Conservation (phyloP, 83 land plant genomes). For the Picea mariana region DNA sequence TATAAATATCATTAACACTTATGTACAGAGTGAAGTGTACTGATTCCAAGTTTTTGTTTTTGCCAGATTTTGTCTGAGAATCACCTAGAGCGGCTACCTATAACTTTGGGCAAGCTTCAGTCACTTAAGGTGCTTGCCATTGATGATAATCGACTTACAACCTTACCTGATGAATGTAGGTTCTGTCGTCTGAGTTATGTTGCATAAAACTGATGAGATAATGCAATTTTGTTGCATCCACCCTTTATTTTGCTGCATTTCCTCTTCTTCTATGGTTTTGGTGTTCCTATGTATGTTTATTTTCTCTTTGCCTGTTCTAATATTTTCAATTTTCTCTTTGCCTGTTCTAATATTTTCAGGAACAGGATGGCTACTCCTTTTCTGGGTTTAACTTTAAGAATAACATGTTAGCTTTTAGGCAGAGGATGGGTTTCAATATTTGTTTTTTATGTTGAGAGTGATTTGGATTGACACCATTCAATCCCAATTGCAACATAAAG, state of each 20-base stretch:
- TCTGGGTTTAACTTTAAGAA: slow-evolving; percentile 10
- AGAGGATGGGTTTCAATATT: not conserved
- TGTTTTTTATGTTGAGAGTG: no score
- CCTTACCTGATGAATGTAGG: slow-evolving; percentile 35
- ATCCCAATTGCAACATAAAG: no score
- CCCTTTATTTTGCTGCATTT: not conserved
- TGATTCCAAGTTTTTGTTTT: slow-evolving; percentile 7
- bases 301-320: not conserved
- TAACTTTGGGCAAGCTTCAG: slow-evolving; percentile 2
- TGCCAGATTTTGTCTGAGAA: slow-evolving; percentile 72
- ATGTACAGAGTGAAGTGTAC: no score
- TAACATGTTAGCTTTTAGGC: slow-evolving; percentile 11
- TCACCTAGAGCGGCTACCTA: slow-evolving; percentile 70
- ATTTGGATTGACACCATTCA: no score
- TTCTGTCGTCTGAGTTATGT: slow-evolving; percentile 8
- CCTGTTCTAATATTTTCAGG: not conserved
- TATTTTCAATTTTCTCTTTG: slow-evolving; percentile 3
- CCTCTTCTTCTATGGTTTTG: not conserved
- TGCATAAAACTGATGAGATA: not conserved
- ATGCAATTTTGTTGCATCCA: not conserved
- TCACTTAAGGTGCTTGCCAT: no score
- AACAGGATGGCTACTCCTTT: not conserved
- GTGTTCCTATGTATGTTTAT: slow-evolving; percentile 9
- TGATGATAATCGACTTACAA: no score
- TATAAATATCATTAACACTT: no score